These are phyloP conservation scores for Podospora appendiculata DNA, from an alignment of 495 filamentous ascomycete species.

Conservation along the genomic window DNA sequence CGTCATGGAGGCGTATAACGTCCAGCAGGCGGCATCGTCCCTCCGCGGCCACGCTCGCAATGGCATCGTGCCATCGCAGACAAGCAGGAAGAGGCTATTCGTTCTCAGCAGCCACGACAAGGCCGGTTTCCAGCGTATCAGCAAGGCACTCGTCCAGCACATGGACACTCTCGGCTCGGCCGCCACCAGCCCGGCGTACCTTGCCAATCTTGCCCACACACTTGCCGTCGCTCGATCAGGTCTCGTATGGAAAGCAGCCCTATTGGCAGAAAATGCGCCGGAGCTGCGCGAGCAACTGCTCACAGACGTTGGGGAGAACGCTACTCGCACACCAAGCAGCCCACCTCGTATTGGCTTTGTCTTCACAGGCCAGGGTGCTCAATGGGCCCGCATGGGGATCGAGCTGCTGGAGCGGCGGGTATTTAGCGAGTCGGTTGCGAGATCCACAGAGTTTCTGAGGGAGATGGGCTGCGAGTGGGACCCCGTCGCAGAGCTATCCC, in stretches of 20 bases:
- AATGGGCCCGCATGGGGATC: constrained; percentile 20
- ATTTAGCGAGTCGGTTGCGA: not conserved
- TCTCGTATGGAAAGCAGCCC: not conserved
- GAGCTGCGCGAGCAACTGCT: too few species aligned
- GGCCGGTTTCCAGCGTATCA: not conserved
- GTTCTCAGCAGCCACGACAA: not conserved
- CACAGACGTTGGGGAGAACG: not conserved
- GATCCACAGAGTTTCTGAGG: not conserved
- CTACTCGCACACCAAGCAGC: not conserved
- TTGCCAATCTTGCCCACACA: constrained; percentile 7
- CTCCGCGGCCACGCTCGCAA: not conserved
- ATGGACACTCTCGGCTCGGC: constrained; percentile 2
- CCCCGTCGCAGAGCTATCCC: not conserved
- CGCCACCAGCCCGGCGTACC: not conserved
- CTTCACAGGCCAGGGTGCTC: constrained; percentile 16
- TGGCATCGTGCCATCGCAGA: too few species aligned
- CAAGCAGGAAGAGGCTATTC: not conserved
- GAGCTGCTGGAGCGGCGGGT: constrained; percentile 5
- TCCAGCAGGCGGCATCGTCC: not conserved
- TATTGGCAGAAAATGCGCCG: not conserved
- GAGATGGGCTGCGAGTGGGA: not conserved
- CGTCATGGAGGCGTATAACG: constrained; percentile 30
- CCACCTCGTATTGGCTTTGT: not conserved
- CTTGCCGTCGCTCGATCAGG: constrained; percentile 9
- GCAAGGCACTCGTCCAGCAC: constrained; percentile 6